Percentiles rank a stretch among this genome's conserved stretches.
These are phyloP conservation scores for Pythium apleroticum DNA, from an alignment of 352 stramenopile genomes.

Conservation along the genomic window DNA sequence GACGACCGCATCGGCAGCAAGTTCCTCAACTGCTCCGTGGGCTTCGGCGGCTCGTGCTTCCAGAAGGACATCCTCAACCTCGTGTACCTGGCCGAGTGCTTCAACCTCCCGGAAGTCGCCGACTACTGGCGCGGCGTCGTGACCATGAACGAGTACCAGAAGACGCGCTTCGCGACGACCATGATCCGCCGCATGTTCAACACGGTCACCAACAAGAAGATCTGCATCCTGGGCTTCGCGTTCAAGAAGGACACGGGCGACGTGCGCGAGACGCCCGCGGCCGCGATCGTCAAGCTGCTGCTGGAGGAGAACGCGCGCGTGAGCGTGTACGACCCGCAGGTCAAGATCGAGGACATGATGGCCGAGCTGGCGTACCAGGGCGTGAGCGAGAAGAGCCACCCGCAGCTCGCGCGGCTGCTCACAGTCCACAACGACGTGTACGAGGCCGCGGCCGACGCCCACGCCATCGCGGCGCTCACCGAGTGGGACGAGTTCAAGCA, in stretches of 20 bases:
- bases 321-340: slow-evolving; percentile 98
- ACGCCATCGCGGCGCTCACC: slow-evolving; percentile 95
- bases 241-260: slow-evolving; percentile 99
- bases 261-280: slow-evolving; percentile 97
- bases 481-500: slow-evolving; percentile 99
- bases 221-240: slow-evolving; percentile 98
- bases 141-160: slow-evolving; percentile 99
- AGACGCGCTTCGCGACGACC: slow-evolving; percentile 97
- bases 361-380: slow-evolving; percentile 84
- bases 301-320: slow-evolving; percentile 95
- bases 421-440: slow-evolving; percentile 87
- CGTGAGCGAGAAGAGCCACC: slow-evolving; percentile 89
- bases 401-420: slow-evolving; percentile 84
- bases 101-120: slow-evolving; percentile 97
- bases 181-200: slow-evolving; percentile 99
- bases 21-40: slow-evolving; percentile 98
- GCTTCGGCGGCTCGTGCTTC: slow-evolving; percentile 99
- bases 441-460: slow-evolving; percentile 89
- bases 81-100: slow-evolving; percentile 98
- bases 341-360: slow-evolving; percentile 95
- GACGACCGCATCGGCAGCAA: slow-evolving; percentile 97
- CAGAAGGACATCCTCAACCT: slow-evolving; percentile 99
- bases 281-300: slow-evolving; percentile 96
- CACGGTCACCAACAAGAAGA: slow-evolving; percentile 99
- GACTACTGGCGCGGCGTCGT: slow-evolving; percentile 99